Conservation (phyloP, 768 basidiomycete genomes). For the Lyophyllum shimeji region DNA sequence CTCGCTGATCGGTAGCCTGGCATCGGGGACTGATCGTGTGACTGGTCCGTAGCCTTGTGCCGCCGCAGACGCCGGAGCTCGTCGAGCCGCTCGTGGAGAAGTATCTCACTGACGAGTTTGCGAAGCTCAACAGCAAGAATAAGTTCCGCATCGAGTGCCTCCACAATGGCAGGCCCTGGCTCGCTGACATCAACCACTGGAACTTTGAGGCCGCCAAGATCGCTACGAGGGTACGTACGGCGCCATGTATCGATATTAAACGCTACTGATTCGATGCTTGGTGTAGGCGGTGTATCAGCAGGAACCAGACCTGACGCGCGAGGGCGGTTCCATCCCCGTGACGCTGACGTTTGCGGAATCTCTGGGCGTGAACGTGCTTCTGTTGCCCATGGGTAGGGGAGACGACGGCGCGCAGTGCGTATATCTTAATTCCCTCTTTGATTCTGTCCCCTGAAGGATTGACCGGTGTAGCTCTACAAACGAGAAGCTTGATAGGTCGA, state of each 20-base stretch:
- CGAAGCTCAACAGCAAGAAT: conserved; percentile 85
- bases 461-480: conserved; percentile 69
- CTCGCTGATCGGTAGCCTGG: neutral
- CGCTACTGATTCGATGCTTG: neutral
- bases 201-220: conserved; percentile 87
- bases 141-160: conserved; percentile 66
- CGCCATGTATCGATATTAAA: neutral
- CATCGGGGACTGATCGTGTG: neutral
- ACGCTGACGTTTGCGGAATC: conserved; percentile 92
- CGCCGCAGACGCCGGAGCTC: conserved; percentile 79
- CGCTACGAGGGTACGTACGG: conserved; percentile 71
- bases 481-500: conserved; percentile 90
- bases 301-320: conserved; percentile 81
- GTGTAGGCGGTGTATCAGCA: conserved; percentile 64
- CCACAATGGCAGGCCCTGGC: conserved; percentile 90
- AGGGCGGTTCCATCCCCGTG: conserved; percentile 94
- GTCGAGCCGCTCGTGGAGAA: conserved; percentile 69
- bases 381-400: conserved; percentile 91
- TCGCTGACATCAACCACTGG: conserved; percentile 85
- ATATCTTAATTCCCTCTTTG: neutral
- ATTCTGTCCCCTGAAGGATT: neutral
- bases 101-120: conserved; percentile 79
- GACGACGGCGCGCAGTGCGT: conserved; percentile 94
- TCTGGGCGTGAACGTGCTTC: conserved; percentile 80
- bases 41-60: conserved; percentile 57